Evolutionary conservation across 2,329 filamentous ascomycete genomes (phyloP), one percentile per base, ranked within the genome.

Genomic region (Claviceps digitariae): DNA sequence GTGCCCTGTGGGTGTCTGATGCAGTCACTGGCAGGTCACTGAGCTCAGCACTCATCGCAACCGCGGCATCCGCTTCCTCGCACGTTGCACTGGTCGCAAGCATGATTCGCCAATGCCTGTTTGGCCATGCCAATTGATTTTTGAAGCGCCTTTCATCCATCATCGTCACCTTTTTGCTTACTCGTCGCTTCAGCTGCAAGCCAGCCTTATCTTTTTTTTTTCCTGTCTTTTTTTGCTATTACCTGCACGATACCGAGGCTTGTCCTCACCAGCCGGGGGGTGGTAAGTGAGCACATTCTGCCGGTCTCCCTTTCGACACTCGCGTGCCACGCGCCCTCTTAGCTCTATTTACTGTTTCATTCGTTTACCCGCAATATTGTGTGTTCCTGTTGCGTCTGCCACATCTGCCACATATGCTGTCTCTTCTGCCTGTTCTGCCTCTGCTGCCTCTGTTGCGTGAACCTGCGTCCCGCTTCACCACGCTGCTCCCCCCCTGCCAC

Each of bases 51-150:
- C 8, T 4, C 27, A 29, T 29, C 27, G 31, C 9, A 17, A 15
- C 23, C 21, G 25, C 21, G 43, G 21, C 31, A 27, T 17, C 29
- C 29, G 50, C 12, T 21, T 45, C 51, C 53, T 56, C 50, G 54
- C 61, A 63, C 61, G 61, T 63, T 63, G 52, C 54, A 20, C 29
- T 51, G 48, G 34, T 29, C 36, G 50, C n/a, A 51, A 44, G 53
- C 52, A 36, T 60, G 58, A 63, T 63, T 63, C 58, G 61, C 58
- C 60, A 61, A 62, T 57, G 51, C 43, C 29, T 40, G 10, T 20
- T 48, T 36, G 29, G n/a, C 31, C 50, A 44, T 44, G 44, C 50
- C 25, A 48, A 31, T 7, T 13, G 5, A 17, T 44, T 45, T 27
- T 51, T 29, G 25, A n/a, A 41, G 17, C 52, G 31, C 27, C 27